phyloP scores from a whole-genome alignment of 2,329 filamentous ascomycete genomes.

The Ilyonectria destructans region DNA sequence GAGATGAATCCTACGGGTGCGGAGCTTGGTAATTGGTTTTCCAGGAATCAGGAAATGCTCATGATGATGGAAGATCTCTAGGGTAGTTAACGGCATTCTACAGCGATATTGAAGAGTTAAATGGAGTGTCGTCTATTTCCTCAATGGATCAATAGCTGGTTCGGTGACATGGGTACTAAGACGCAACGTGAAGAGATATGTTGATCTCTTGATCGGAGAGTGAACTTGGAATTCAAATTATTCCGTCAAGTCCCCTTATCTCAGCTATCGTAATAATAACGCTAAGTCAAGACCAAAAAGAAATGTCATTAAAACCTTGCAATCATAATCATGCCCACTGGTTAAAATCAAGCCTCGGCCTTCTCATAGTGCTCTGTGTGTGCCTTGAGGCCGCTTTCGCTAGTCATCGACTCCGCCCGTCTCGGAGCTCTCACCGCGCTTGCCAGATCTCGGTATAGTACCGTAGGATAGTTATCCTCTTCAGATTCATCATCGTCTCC shows the following conservation, averaged over 20 bases:
- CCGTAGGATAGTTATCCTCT: constrained; percentile 25
- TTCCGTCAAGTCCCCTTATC: neutral
- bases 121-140: too few species aligned
- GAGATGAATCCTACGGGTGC: neutral
- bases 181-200: neutral
- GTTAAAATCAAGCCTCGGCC: constrained; percentile 27
- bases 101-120: too few species aligned
- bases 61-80: constrained; percentile 27
- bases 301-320: neutral
- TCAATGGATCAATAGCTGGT: too few species aligned
- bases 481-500: constrained; percentile 15
- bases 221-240: neutral
- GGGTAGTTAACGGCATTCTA: neutral
- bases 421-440: constrained; percentile 42
- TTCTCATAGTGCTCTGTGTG: constrained; percentile 41
- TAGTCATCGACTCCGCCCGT: constrained; percentile 30
- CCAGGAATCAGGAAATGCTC: constrained; percentile 28
- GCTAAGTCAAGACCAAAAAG: neutral
- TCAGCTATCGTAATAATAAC: neutral
- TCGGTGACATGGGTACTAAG: too few species aligned
- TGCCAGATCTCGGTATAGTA: constrained; percentile 36
- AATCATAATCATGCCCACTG: neutral
- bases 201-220: too few species aligned
- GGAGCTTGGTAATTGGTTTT: constrained; percentile 28
- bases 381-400: constrained; percentile 34